These are phyloP conservation scores for Eremothecium cymbalariae DNA, from an alignment of 1,139 yeast species.

Conservation along the genomic window DNA sequence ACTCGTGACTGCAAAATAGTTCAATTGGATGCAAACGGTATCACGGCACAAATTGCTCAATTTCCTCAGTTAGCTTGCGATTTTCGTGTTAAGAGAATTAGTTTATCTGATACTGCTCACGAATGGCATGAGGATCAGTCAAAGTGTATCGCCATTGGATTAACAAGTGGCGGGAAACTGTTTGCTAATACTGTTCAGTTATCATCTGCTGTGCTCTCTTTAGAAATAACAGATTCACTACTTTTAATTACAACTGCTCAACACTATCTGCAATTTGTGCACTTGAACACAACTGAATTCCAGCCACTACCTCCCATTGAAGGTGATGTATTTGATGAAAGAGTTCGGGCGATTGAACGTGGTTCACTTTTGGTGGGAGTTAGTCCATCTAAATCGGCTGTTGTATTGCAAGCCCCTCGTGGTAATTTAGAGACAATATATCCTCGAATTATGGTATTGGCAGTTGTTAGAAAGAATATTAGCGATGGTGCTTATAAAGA, in stretches of 20 bases:
- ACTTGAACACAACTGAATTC: slow-evolving; percentile 42
- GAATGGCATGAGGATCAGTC: slow-evolving; percentile 31
- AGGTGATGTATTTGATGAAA: slow-evolving; percentile 52
- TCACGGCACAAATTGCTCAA: slow-evolving; percentile 35
- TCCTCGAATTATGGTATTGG: slow-evolving; percentile 85
- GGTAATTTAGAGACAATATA: slow-evolving; percentile 92
- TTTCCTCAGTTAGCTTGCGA: slow-evolving; percentile 69
- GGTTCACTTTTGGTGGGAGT: slow-evolving; percentile 77
- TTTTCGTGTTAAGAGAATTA: slow-evolving; percentile 41
- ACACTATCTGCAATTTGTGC: slow-evolving; percentile 74
- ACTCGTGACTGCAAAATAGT: slow-evolving; percentile 56
- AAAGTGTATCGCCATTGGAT: slow-evolving; percentile 51
- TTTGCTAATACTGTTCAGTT: slow-evolving; percentile 56
- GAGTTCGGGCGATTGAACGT: slow-evolving; percentile 81
- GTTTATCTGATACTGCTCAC: slow-evolving; percentile 20
- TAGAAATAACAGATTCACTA: slow-evolving; percentile 64
- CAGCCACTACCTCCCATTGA: slow-evolving; percentile 34
- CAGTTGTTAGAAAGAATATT: slow-evolving; percentile 71
- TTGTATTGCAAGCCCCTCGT: slow-evolving; percentile 87
- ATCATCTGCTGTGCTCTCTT: slow-evolving; percentile 76
- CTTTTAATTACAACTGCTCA: slow-evolving; percentile 84
- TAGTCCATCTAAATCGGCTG: slow-evolving; percentile 76
- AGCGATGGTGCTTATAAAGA: slow-evolving; percentile 46
- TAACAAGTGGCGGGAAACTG: slow-evolving; percentile 65
- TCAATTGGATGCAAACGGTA: slow-evolving; percentile 33